These are phyloP conservation scores for Myochromella boudieri DNA, from an alignment of 768 basidiomycete species.

Conservation along the genomic window DNA sequence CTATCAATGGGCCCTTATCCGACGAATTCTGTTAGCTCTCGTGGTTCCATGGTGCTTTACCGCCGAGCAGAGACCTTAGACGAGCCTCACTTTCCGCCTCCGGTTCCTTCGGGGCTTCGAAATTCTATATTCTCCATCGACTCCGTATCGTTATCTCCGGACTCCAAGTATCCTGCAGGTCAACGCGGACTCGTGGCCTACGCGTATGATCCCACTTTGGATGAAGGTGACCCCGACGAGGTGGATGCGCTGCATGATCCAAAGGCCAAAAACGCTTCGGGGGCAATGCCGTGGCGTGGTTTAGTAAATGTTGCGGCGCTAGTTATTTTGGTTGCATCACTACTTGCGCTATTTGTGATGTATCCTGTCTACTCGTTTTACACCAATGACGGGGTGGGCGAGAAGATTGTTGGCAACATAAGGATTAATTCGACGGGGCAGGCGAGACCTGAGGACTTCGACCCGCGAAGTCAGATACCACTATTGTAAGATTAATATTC, in stretches of 20 bases:
- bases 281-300: constrained; percentile 26
- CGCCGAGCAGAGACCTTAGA: constrained; percentile 27
- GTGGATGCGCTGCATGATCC: constrained; percentile 65
- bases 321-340: constrained; percentile 49
- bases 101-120: constrained; percentile 22
- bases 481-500: constrained; percentile 4
- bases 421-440: constrained; percentile 68
- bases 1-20: constrained; percentile 8
- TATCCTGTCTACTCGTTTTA: constrained; percentile 65
- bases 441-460: constrained; percentile 38
- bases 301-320: constrained; percentile 67
- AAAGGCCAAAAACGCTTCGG: constrained; percentile 25
- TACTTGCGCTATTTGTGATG: constrained; percentile 72
- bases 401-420: constrained; percentile 55
- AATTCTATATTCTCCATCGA: constrained; percentile 33
- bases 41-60: constrained; percentile 37
- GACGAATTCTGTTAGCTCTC: constrained; percentile 1
- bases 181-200: constrained; percentile 54
- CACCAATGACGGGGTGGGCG: constrained; percentile 31
- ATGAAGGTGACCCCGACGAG: constrained; percentile 42
- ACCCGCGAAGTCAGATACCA: constrained; percentile 35
- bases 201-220: constrained; percentile 54
- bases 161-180: constrained; percentile 65
- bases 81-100: constrained; percentile 34
- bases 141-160: constrained; percentile 51